These are phyloP conservation scores for Centrapalus pauciflorus DNA, from an alignment of 129 eudicot genomes.

Conservation along the genomic window DNA sequence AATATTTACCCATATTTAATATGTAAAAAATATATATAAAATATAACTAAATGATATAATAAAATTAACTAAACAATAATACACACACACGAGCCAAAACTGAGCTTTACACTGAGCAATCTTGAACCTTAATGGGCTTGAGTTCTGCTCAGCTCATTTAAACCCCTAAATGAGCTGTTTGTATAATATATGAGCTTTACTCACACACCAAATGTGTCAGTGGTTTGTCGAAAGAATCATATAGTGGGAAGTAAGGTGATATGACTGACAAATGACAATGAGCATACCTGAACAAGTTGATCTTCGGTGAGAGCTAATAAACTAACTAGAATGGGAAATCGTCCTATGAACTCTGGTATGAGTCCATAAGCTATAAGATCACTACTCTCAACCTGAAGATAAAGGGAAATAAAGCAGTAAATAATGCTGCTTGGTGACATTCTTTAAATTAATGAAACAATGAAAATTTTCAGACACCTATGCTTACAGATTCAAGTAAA, in stretches of 20 bases:
- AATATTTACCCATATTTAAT: too few species aligned
- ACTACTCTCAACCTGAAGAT: slow-evolving; percentile 85
- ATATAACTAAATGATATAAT: too few species aligned
- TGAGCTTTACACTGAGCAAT: too few species aligned
- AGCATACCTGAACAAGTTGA: slow-evolving; percentile 83
- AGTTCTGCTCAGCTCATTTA: too few species aligned
- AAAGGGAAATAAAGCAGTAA: not conserved
- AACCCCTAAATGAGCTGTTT: too few species aligned
- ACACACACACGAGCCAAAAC: too few species aligned
- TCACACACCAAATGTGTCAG: too few species aligned
- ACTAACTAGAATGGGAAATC: slow-evolving; percentile 91
- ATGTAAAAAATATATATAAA: too few species aligned
- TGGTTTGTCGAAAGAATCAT: too few species aligned
- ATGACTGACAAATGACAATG: not conserved
- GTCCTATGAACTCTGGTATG: slow-evolving; percentile 92
- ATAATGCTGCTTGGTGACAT: not conserved
- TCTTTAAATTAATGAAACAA: not conserved
- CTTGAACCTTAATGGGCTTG: too few species aligned
- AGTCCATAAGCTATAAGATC: slow-evolving; percentile 94
- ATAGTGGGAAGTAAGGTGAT: not conserved
- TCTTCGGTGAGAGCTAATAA: slow-evolving; percentile 71
- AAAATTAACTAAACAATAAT: too few species aligned
- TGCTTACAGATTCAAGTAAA: slow-evolving; percentile 75
- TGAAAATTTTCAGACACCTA: not conserved
- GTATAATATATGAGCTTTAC: too few species aligned